These are phyloP conservation scores for Neocucurbitaria cava DNA, from an alignment of 2,329 filamentous ascomycete genomes.

Conservation along the genomic window DNA sequence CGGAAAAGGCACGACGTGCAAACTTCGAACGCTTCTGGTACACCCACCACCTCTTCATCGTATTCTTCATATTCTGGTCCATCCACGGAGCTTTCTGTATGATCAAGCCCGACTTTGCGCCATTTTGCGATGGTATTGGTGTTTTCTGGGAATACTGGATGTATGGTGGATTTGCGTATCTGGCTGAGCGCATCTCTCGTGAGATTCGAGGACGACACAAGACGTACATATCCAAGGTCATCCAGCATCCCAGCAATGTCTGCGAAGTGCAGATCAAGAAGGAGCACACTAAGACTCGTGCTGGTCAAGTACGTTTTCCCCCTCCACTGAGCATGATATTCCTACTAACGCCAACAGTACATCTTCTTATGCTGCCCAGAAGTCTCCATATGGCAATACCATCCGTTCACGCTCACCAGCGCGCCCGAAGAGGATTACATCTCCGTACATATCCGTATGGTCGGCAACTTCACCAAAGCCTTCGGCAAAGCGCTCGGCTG, in stretches of 20 bases:
- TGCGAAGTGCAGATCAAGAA: slow-evolving; percentile 94
- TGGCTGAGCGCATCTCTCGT: slow-evolving; percentile 78
- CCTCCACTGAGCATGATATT: background rate
- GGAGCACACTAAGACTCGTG: slow-evolving; percentile 79
- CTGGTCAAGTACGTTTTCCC: slow-evolving; percentile 64
- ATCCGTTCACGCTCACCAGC: slow-evolving; percentile 85
- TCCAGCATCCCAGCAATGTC: slow-evolving; percentile 87
- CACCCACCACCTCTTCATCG: slow-evolving; percentile 84
- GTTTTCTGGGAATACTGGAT: slow-evolving; percentile 93
- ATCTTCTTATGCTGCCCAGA: slow-evolving; percentile 89
- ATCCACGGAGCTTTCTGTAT: slow-evolving; percentile 89
- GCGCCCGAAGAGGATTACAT: slow-evolving; percentile 91
- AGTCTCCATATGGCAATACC: slow-evolving; percentile 87
- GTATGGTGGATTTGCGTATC: slow-evolving; percentile 80
- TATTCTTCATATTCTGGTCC: slow-evolving; percentile 93
- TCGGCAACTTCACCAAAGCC: slow-evolving; percentile 79
- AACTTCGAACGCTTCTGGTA: slow-evolving; percentile 94
- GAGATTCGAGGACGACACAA: slow-evolving; percentile 82
- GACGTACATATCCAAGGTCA: slow-evolving; percentile 87
- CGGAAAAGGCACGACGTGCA: slow-evolving; percentile 77
- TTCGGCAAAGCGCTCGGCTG: slow-evolving; percentile 77
- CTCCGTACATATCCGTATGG: slow-evolving; percentile 81
- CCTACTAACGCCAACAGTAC: slow-evolving; percentile 59
- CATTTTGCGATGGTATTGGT: slow-evolving; percentile 77
- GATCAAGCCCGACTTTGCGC: slow-evolving; percentile 83